Base-by-base conservation (phyloP, 1,139 yeast genomes). In the Blastobotrys capitulatus region DNA sequence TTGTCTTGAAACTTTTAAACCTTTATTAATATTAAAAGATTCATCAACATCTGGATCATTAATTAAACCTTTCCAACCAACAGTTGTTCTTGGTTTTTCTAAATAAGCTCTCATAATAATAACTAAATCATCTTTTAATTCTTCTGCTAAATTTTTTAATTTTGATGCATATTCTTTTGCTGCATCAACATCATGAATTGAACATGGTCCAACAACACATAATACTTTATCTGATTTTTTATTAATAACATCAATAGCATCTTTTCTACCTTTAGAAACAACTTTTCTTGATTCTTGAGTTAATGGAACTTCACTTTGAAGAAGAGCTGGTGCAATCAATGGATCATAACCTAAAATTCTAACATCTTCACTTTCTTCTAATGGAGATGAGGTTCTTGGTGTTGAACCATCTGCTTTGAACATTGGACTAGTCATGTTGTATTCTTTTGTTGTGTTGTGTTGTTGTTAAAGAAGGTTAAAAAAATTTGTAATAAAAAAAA, bases 31-130 rank as follows among this genome's bases (percentile, higher is more conserved):
- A 68, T 90, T 86, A 79, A 85, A 92, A 46, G 96, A 77, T 63
- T 87, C 85, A 72, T 92, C 90, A 56, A 90, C 82, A 65, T 89
- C 96, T 39, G 98, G 98, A 69, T 92, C 98, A 68, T 92, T 92
- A 67, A 92, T 89, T 64, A 92, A 76, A 57, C 98, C 98, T 74
- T 92, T 92, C 98, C 98, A 92, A 57, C 98, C 98, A 49, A 92
- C 97, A 31, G 97, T 92, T 56, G 98, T 92, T 74, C 98, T 83
- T 64, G 98, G 98, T 72, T 92, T 92, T 71, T 92, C 98, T 62
- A 92, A 77, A 77, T 92, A 92, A 15, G 97, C 97, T 72, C 97
- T 82, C 97, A 92, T 92, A 58, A 92, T 78, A 54, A 92, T 79
- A 47, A 85, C 83, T 56, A 92, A 74, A 58, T 92, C 97, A 50